phyloP scores from a whole-genome alignment of 2,329 filamentous ascomycete genomes.

The Tolypocladium album region DNA sequence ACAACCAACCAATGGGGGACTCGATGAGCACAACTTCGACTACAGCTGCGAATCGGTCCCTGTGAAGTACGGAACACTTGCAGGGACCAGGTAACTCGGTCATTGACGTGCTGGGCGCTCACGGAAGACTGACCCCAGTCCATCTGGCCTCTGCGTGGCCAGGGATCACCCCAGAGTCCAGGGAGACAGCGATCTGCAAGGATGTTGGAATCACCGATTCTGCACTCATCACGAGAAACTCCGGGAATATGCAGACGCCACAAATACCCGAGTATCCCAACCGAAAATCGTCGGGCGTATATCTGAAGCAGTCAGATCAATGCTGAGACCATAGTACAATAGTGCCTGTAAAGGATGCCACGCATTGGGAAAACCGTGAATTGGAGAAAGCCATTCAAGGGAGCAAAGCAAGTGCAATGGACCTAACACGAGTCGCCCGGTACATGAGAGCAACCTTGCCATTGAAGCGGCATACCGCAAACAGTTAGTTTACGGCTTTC shows the following conservation, averaged over 20 bases:
- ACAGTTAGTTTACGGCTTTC: background rate
- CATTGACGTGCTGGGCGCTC: background rate
- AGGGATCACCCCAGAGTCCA: background rate
- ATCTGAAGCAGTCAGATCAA: background rate
- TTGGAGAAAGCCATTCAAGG: no score
- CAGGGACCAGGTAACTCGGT: background rate
- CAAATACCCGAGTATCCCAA: background rate
- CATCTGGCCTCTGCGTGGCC: background rate
- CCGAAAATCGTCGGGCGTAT: background rate
- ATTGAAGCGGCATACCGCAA: no score
- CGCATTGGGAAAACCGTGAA: no score
- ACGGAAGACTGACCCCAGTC: background rate
- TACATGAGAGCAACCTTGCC: no score
- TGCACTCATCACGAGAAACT: background rate
- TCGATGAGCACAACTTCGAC: no score
- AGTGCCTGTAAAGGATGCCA: background rate
- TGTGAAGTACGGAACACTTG: background rate
- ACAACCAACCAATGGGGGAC: no score
- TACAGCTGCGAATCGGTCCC: no score
- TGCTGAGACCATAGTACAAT: background rate
- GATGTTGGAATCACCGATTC: background rate
- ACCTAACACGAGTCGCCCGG: no score
- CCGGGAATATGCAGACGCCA: slow-evolving; percentile 2
- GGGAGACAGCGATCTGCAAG: background rate
- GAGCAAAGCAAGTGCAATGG: no score